A percentile compares a stretch with the other conserved stretches of the same genome.
Conservation (phyloP, 257 asterid genomes). For the Marsdenia floribunda region DNA sequence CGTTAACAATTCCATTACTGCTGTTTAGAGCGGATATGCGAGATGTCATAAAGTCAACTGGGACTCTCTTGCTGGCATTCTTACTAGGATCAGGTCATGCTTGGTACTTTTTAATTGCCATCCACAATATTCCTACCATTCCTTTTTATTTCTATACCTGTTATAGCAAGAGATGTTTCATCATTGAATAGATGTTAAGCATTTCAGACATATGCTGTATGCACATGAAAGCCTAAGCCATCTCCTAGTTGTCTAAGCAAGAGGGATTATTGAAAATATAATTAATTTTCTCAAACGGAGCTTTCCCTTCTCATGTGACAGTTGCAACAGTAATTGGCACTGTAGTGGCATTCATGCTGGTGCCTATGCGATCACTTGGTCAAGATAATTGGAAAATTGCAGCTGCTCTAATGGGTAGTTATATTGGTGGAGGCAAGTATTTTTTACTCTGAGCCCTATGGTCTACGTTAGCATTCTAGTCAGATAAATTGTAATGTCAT, state of each 20-base stretch:
- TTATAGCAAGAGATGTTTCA: not conserved
- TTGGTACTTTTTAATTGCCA: not conserved
- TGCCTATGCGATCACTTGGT: conserved; percentile 84
- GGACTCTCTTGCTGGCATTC: conserved; percentile 70
- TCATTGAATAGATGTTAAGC: not conserved
- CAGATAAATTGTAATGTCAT: not conserved
- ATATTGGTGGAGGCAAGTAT: conserved; percentile 78
- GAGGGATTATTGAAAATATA: not conserved
- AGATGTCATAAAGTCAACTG: conserved; percentile 51
- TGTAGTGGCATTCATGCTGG: conserved; percentile 59
- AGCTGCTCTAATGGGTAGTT: conserved; percentile 89
- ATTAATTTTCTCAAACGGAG: conserved; percentile 2
- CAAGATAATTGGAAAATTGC: conserved; percentile 84
- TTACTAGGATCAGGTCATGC: conserved; percentile 65
- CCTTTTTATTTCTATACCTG: not conserved
- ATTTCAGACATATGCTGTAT: not conserved
- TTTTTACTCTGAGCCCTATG: not conserved
- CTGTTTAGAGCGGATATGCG: conserved; percentile 69
- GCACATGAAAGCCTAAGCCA: not conserved
- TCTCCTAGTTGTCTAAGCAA: not conserved
- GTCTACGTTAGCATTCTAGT: not conserved
- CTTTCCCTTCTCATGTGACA: conserved; percentile 31
- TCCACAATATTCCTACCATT: not conserved
- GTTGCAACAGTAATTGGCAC: conserved; percentile 73
- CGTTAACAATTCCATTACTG: conserved; percentile 67